Evolutionary conservation across 345 rosid genomes (phyloP).

Genomic region (Mallotus nudiflorus): DNA sequence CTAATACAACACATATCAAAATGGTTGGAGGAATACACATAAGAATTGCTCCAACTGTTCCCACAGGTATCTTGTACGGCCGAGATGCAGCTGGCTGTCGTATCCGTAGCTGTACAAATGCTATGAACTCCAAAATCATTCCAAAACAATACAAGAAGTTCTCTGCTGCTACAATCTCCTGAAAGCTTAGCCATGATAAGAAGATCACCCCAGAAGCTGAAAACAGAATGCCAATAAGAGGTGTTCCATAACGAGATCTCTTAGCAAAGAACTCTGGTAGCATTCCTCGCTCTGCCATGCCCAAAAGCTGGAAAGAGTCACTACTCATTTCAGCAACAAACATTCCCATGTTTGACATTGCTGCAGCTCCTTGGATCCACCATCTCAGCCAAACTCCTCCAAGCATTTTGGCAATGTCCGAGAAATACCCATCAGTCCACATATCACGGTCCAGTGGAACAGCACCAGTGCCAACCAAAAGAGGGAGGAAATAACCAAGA

Average conservation of each 20-base stretch:
- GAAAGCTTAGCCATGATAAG: slow-evolving; percentile 72
- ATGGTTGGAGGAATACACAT: slow-evolving; percentile 71
- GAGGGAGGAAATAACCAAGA: slow-evolving; percentile 60
- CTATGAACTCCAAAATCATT: slow-evolving; percentile 73
- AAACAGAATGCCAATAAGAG: slow-evolving; percentile 57
- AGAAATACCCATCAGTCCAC: slow-evolving; percentile 78
- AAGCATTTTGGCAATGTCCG: slow-evolving; percentile 57
- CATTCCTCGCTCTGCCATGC: slow-evolving; percentile 80
- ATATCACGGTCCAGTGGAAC: slow-evolving; percentile 56
- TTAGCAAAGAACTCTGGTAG: slow-evolving; percentile 62
- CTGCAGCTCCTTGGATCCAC: slow-evolving; percentile 82
- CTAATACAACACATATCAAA: slow-evolving; percentile 54
- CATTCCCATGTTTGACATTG: slow-evolving; percentile 74
- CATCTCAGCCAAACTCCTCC: slow-evolving; percentile 74
- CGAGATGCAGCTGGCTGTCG: slow-evolving; percentile 53
- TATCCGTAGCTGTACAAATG: slow-evolving; percentile 55
- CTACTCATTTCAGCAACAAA: slow-evolving; percentile 82
- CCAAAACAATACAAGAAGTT: slow-evolving; percentile 73
- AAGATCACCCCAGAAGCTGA: slow-evolving; percentile 70
- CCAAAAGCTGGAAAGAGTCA: slow-evolving; percentile 78
- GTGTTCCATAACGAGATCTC: slow-evolving; percentile 67
- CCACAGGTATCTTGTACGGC: slow-evolving; percentile 69
- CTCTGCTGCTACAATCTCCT: slow-evolving; percentile 72
- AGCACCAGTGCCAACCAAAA: slow-evolving; percentile 63
- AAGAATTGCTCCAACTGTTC: slow-evolving; percentile 58